Percentiles rank a stretch among this genome's conserved stretches.
Evolutionary conservation across 805 yeast genomes (phyloP).

Genomic region (Schizosaccharomyces pombe): DNA sequence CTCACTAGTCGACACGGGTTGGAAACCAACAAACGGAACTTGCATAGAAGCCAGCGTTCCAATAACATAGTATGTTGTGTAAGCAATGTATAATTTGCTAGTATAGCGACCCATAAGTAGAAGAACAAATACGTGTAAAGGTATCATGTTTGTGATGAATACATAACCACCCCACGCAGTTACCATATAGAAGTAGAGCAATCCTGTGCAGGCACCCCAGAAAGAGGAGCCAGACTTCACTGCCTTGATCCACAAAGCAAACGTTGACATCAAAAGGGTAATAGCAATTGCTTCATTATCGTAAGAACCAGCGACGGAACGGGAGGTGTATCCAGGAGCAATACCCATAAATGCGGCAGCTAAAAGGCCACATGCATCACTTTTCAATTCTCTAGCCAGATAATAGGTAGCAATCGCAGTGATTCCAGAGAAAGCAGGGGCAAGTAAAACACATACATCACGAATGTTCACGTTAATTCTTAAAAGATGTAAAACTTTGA

Average conservation of each 20-base stretch:
- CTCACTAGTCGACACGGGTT: slow-evolving; percentile 90
- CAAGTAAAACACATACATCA: slow-evolving; percentile 82
- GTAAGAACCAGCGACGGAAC: slow-evolving; percentile 96
- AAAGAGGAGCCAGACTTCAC: slow-evolving; percentile 73
- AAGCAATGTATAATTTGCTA: slow-evolving; percentile 63
- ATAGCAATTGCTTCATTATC: slow-evolving; percentile 98
- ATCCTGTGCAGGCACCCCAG: slow-evolving; percentile 62
- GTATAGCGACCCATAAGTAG: slow-evolving; percentile 85
- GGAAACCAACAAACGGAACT: slow-evolving; percentile 92
- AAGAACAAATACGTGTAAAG: slow-evolving; percentile 77
- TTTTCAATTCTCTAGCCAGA: slow-evolving; percentile 75
- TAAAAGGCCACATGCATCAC: slow-evolving; percentile 65
- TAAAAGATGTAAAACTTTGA: slow-evolving; percentile 39
- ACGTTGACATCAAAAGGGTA: slow-evolving; percentile 82
- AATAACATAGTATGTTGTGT: slow-evolving; percentile 87
- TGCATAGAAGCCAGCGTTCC: slow-evolving; percentile 99
- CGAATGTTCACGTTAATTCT: slow-evolving; percentile 82
- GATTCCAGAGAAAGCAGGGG: slow-evolving; percentile 85
- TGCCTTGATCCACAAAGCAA: slow-evolving; percentile 87
- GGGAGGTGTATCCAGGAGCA: slow-evolving; percentile 87
- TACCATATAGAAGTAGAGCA: slow-evolving; percentile 92
- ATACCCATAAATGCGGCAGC: slow-evolving; percentile 91
- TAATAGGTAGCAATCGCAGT: slow-evolving; percentile 79
- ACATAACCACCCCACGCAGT: slow-evolving; percentile 99
- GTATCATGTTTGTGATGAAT: slow-evolving; percentile 90